Conservation (phyloP, 2,329 filamentous ascomycete genomes). For the Fusarium newnesense region DNA sequence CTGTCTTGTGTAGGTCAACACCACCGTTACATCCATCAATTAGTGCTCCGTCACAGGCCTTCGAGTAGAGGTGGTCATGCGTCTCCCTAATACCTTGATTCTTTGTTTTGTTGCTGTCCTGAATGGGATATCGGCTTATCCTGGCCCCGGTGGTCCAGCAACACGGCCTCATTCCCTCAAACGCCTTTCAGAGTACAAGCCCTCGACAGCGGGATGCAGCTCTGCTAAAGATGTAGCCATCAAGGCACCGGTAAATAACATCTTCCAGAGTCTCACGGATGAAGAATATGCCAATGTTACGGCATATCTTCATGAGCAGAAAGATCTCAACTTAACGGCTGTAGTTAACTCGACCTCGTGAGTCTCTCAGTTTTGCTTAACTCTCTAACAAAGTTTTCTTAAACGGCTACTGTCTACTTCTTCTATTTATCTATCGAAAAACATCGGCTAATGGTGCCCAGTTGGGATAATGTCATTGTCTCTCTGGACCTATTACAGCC, state of each 20-base stretch:
- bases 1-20: neutral
- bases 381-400: neutral
- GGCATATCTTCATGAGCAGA: slow-evolving; percentile 19
- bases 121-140: neutral
- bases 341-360: slow-evolving; percentile 30
- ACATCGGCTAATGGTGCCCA: neutral
- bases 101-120: neutral
- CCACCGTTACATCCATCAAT: neutral
- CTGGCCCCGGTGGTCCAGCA: slow-evolving; percentile 8
- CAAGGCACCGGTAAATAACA: slow-evolving; percentile 12
- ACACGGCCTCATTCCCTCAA: slow-evolving; percentile 15
- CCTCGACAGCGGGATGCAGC: neutral
- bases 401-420: too few relatives aligned
- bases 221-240: neutral
- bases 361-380: neutral
- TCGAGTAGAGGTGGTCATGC: neutral
- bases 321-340: slow-evolving; percentile 26
- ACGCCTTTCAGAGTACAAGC: neutral
- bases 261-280: slow-evolving; percentile 28
- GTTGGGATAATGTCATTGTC: slow-evolving; percentile 35
- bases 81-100: neutral
- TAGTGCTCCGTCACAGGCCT: neutral
- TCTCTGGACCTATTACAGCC: slow-evolving; percentile 53
- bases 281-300: slow-evolving; percentile 29
- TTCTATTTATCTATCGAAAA: too few relatives aligned